Percentiles rank a stretch among this genome's conserved stretches.
Conservation (phyloP, 2,329 filamentous ascomycete genomes). For the Fusarium odoratissimum region DNA sequence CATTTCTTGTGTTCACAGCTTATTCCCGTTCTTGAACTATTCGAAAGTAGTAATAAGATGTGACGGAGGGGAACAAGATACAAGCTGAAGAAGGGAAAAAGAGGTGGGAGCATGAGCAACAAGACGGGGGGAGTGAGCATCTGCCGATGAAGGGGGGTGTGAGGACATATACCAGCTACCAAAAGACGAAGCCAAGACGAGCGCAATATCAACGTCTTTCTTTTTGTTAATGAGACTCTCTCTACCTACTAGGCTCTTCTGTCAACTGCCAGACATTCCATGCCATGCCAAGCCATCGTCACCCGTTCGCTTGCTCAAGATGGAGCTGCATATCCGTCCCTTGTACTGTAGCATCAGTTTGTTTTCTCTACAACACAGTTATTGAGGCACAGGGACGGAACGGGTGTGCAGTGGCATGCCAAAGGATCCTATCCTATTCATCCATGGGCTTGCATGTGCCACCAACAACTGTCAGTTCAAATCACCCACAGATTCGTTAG, state of each 20-base stretch:
- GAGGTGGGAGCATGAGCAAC: slow-evolving; percentile 19
- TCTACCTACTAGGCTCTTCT: background rate
- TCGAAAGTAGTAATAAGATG: slow-evolving; percentile 27
- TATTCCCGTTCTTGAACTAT: background rate
- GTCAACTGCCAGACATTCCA: slow-evolving; percentile 8
- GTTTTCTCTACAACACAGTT: slow-evolving; percentile 5
- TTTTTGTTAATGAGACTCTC: background rate
- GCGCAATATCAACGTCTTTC: slow-evolving; percentile 5
- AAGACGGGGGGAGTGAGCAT: slow-evolving; percentile 10
- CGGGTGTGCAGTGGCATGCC: slow-evolving; percentile 19
- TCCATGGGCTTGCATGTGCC: slow-evolving; percentile 13
- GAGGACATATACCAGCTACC: background rate
- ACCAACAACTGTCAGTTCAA: slow-evolving; percentile 31
- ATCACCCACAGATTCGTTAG: slow-evolving; percentile 11
- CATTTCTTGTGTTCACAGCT: background rate
- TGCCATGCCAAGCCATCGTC: background rate
- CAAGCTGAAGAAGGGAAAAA: slow-evolving; percentile 15
- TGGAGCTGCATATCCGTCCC: slow-evolving; percentile 32
- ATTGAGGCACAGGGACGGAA: slow-evolving; percentile 17
- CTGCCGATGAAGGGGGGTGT: slow-evolving; percentile 16
- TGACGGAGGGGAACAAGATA: background rate
- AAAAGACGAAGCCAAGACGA: slow-evolving; percentile 9
- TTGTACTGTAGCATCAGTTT: slow-evolving; percentile 25
- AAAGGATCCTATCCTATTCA: slow-evolving; percentile 18
- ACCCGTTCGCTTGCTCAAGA: slow-evolving; percentile 26